These are phyloP conservation scores for Fennellomyces sp. DNA, from an alignment of 371 early-diverging fungal genomes.

Conservation along the genomic window DNA sequence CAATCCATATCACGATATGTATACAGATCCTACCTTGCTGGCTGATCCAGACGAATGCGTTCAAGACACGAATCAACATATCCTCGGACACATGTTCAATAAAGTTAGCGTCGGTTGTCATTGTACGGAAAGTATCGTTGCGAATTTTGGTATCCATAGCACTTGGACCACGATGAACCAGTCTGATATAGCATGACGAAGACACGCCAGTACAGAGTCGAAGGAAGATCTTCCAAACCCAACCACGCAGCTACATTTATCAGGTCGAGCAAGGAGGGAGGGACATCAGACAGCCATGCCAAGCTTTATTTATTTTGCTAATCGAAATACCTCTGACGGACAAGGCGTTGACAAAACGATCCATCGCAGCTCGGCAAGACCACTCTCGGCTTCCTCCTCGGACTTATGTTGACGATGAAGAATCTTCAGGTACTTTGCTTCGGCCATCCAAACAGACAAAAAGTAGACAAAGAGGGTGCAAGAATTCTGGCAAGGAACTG, in stretches of 20 bases:
- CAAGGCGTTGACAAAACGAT: constrained; percentile 17
- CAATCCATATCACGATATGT: neutral
- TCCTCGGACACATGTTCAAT: constrained; percentile 74
- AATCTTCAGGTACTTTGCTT: constrained; percentile 14
- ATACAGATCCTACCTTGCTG: constrained; percentile 37
- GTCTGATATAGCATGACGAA: constrained; percentile 74
- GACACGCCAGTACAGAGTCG: constrained; percentile 74
- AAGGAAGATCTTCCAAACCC: constrained; percentile 84
- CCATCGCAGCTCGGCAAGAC: constrained; percentile 20
- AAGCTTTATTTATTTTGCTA: too few species aligned
- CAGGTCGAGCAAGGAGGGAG: neutral
- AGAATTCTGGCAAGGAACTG: too few species aligned
- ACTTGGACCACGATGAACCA: constrained; percentile 76
- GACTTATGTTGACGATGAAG: constrained; percentile 17
- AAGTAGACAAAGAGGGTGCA: too few species aligned
- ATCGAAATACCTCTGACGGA: constrained; percentile 34
- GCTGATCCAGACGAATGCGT: constrained; percentile 83
- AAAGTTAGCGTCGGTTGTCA: constrained; percentile 84
- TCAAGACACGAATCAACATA: constrained; percentile 80
- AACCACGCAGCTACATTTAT: constrained; percentile 34
- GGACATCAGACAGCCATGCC: too few species aligned
- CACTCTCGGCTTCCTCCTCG: constrained; percentile 21
- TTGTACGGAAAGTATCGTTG: constrained; percentile 89
- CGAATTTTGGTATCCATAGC: constrained; percentile 79
- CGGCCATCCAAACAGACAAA: too few species aligned